Conservation (phyloP, 495 filamentous ascomycete genomes). For the Pyrenula aspistea region DNA sequence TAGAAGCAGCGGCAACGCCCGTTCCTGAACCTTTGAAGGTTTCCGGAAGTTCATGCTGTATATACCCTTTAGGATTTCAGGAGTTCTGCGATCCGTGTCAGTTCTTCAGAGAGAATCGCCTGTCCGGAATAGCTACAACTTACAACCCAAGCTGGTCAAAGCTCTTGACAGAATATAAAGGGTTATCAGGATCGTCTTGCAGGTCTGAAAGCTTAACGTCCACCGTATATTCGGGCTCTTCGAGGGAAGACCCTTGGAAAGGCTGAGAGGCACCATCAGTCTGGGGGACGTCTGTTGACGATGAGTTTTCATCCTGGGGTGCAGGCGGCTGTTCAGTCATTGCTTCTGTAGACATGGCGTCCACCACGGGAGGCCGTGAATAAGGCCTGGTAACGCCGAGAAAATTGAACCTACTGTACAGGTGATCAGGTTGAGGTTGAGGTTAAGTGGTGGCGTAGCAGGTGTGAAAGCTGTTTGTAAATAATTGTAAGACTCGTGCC, state of each 20-base stretch:
- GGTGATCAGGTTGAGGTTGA: too few species aligned
- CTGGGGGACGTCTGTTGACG: conserved; percentile 20
- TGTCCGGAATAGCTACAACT: too few species aligned
- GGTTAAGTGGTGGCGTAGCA: too few species aligned
- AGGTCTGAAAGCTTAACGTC: conserved; percentile 85
- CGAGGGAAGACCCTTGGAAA: conserved; percentile 39
- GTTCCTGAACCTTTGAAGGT: conserved; percentile 95
- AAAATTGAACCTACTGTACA: too few species aligned
- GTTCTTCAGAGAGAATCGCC: background rate
- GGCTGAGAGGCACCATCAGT: conserved; percentile 38
- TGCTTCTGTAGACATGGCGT: too few species aligned
- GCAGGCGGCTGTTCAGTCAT: too few species aligned
- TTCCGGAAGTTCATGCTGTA: conserved; percentile 79
- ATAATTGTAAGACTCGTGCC: too few species aligned
- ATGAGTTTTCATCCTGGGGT: conserved; percentile 9
- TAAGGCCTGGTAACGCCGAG: too few species aligned
- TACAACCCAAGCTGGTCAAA: conserved; percentile 84
- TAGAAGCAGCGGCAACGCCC: conserved; percentile 78
- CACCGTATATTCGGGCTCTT: conserved; percentile 68
- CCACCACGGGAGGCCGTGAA: too few species aligned
- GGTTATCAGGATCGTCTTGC: conserved; percentile 75
- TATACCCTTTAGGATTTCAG: conserved; percentile 48
- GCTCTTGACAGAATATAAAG: conserved; percentile 68
- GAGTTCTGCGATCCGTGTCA: conserved; percentile 20
- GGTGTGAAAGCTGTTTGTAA: too few species aligned